Evolutionary conservation across 2,329 filamentous ascomycete genomes (phyloP), one percentile per base, ranked within the genome.

Genomic region (Dothiorella sarmentorum): DNA sequence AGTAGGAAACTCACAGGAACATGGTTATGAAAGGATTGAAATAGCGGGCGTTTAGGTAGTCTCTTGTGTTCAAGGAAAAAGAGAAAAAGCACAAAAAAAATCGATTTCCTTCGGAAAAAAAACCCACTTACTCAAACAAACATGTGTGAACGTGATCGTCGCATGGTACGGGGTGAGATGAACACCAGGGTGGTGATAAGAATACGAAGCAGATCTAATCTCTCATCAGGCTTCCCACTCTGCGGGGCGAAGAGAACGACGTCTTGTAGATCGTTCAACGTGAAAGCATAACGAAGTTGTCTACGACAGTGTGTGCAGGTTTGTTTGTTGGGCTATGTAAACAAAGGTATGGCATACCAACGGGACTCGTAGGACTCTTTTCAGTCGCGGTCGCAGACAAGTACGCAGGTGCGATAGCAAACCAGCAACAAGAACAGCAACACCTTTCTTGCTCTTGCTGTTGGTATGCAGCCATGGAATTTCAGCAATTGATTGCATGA

Each of bases 1-100:
- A 79, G 67, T 80, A 78, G 59, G 37, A 24, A 29, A 13, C 3
- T 18, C 20, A 27, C 43, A 33, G 18, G 17, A 26, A 42, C n/a
- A 37, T 44, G 35, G 29, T 49, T 22, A 18, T 26, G 20, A 53
- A 26, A 13, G 31, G n/a, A 43, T 31, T 40, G 45, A 18, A 22
- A 43, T 33, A 33, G 13, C 35, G 17, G 58, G 58, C 43, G 58
- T 56, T 45, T 37, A 44, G 45, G 56, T 59, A 40, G 56, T 57
- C 29, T 45, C 29, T 47, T 33, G n/a, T n/a, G 9, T 40, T 44
- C 27, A 18, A 44, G 24, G 37, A 7, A 56, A 56, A 58, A 58
- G 56, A 53, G 26, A 52, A 56, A 59, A 49, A 18, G 11, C 13
- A 24, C 13, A 51, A 60, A 60, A 60, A 60, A 60, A 40, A 38